Evolutionary conservation across 306 rosid genomes (phyloP).

Genomic region (Boehmeria nivea): DNA sequence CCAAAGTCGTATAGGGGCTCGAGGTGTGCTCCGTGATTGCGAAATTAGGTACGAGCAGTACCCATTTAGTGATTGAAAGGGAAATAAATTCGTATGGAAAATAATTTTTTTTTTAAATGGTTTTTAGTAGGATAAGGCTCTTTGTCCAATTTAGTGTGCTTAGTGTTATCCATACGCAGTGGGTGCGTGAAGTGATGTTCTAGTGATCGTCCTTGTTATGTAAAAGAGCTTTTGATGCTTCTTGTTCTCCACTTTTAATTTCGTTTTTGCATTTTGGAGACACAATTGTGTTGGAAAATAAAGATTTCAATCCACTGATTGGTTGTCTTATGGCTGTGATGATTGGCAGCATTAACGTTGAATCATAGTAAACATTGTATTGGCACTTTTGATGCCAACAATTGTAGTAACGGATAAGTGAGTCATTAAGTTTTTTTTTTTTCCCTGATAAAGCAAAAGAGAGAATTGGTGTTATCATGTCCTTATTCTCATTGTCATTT

Average conservation of each 20-base stretch:
- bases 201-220: neutral
- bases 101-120: neutral
- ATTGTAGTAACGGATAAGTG: neutral
- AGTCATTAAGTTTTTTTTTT: no score
- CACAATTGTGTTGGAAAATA: neutral
- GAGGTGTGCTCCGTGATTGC: constrained; percentile 53
- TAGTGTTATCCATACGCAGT: neutral
- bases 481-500: no score
- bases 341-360: constrained; percentile 4
- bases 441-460: no score
- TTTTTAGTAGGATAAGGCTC: neutral
- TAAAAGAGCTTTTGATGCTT: neutral
- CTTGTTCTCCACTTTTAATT: neutral
- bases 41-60: constrained; percentile 67
- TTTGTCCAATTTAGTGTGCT: neutral
- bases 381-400: constrained; percentile 7
- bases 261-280: neutral
- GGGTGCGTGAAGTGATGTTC: neutral
- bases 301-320: constrained; percentile 6
- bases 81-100: neutral
- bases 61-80: constrained; percentile 44
- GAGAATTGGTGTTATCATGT: no score
- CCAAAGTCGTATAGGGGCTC: constrained; percentile 53
- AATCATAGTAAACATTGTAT: constrained; percentile 1
- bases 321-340: neutral